Evolutionary conservation across 2,329 filamentous ascomycete genomes (phyloP).

Genomic region (Ascosphaera aggregata): DNA sequence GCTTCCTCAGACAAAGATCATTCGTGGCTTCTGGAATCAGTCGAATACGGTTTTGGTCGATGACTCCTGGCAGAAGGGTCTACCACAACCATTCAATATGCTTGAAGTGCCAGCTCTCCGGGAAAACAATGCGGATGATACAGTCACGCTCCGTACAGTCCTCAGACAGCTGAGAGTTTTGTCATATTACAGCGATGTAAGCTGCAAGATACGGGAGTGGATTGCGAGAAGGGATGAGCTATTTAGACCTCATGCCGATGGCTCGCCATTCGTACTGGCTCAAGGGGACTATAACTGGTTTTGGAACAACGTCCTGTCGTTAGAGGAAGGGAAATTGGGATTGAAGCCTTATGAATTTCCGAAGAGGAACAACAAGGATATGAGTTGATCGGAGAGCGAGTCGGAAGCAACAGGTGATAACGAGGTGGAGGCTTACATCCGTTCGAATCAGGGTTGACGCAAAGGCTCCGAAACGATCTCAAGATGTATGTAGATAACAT

Average conservation of each 20-base stretch:
- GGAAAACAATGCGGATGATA: slow-evolving; percentile 17
- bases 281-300: neutral
- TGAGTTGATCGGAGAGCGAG: neutral
- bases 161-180: slow-evolving; percentile 29
- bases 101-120: slow-evolving; percentile 58
- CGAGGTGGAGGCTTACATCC: too few species aligned
- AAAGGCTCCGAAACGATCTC: too few species aligned
- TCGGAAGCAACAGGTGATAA: neutral
- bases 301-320: neutral
- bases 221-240: slow-evolving; percentile 4
- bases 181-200: slow-evolving; percentile 25
- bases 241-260: neutral
- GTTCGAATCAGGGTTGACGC: too few species aligned
- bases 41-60: slow-evolving; percentile 78
- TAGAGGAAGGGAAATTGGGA: neutral
- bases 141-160: slow-evolving; percentile 26
- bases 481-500: neutral
- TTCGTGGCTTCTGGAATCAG: slow-evolving; percentile 39
- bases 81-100: slow-evolving; percentile 63
- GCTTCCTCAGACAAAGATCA: slow-evolving; percentile 22
- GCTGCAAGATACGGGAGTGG: slow-evolving; percentile 18
- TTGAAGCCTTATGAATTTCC: neutral
- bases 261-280: neutral
- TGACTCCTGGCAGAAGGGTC: slow-evolving; percentile 59
- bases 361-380: neutral